phyloP scores from a whole-genome alignment of 2,329 filamentous ascomycete genomes.

The Botrytis paeoniae region DNA sequence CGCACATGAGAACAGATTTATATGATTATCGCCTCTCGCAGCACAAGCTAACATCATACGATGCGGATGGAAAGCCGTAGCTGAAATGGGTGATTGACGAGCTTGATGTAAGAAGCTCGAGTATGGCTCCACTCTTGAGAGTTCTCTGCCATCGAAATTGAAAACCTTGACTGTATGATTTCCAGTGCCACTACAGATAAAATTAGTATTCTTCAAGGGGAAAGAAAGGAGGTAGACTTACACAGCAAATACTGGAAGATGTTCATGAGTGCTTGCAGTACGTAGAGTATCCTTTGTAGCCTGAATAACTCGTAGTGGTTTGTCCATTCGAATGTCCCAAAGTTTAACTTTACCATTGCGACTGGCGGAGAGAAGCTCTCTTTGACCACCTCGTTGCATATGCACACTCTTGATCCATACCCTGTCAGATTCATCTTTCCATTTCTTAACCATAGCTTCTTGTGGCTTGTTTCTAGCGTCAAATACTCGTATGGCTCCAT shows the following conservation, averaged over 20 bases:
- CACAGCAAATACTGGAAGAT: slow-evolving; percentile 92
- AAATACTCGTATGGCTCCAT: slow-evolving; percentile 90
- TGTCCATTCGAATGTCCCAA: slow-evolving; percentile 92
- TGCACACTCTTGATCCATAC: slow-evolving; percentile 97
- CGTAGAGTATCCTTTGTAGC: slow-evolving; percentile 75
- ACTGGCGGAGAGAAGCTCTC: slow-evolving; percentile 86
- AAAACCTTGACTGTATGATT: slow-evolving; percentile 87
- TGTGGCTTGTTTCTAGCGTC: slow-evolving; percentile 81
- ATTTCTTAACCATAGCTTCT: slow-evolving; percentile 91
- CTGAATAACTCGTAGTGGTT: slow-evolving; percentile 68
- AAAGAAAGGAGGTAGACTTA: slow-evolving; percentile 50
- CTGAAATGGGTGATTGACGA: slow-evolving; percentile 76
- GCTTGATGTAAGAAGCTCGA: slow-evolving; percentile 82
- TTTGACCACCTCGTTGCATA: slow-evolving; percentile 90
- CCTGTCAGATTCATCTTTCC: slow-evolving; percentile 81
- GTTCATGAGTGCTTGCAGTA: slow-evolving; percentile 90
- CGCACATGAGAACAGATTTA: slow-evolving; percentile 81
- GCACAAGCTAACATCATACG: slow-evolving; percentile 86
- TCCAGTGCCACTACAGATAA: slow-evolving; percentile 70
- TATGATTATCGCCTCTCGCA: slow-evolving; percentile 80
- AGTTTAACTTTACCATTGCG: slow-evolving; percentile 90
- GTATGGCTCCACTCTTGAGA: slow-evolving; percentile 86
- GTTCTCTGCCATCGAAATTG: slow-evolving; percentile 76
- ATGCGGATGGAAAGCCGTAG: slow-evolving; percentile 94
- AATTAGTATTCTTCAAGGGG: not conserved